phyloP scores from a whole-genome alignment of 148 eudicot genomes.

The Limonium bicolor region DNA sequence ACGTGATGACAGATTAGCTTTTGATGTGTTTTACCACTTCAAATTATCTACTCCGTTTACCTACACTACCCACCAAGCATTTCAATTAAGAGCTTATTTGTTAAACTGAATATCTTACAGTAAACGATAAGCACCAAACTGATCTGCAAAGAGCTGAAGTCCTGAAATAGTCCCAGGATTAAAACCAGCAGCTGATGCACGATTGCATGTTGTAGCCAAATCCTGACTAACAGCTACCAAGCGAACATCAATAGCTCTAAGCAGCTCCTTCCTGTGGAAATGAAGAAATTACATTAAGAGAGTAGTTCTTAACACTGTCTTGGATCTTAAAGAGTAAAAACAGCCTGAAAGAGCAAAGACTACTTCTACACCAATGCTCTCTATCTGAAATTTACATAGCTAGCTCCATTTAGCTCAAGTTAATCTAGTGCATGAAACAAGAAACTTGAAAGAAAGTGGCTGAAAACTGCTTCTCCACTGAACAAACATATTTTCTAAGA shows the following conservation, averaged over 20 bases:
- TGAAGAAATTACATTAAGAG: slow-evolving; percentile 8
- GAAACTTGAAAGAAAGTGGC: too few species aligned
- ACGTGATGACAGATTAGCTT: too few species aligned
- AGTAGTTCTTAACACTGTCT: too few species aligned
- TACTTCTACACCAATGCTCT: too few species aligned
- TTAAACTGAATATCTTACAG: slow-evolving; percentile 28
- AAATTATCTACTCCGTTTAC: background rate
- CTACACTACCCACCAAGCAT: background rate
- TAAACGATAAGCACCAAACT: slow-evolving; percentile 70
- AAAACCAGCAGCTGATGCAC: slow-evolving; percentile 78
- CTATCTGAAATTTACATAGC: too few species aligned
- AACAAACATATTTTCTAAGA: too few species aligned
- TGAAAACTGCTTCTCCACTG: too few species aligned
- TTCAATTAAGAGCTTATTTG: background rate
- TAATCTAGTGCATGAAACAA: too few species aligned
- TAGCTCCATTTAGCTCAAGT: too few species aligned
- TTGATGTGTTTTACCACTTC: too few species aligned
- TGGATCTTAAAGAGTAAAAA: too few species aligned
- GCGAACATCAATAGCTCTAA: slow-evolving; percentile 81
- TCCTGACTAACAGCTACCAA: slow-evolving; percentile 64
- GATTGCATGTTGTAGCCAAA: slow-evolving; percentile 45
- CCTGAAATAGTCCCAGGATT: slow-evolving; percentile 45
- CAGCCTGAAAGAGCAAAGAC: too few species aligned
- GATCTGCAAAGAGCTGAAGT: slow-evolving; percentile 81
- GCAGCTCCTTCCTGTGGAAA: slow-evolving; percentile 68